These are phyloP conservation scores for Bisporella sp. DNA, from an alignment of 2,329 filamentous ascomycete genomes.

Conservation along the genomic window DNA sequence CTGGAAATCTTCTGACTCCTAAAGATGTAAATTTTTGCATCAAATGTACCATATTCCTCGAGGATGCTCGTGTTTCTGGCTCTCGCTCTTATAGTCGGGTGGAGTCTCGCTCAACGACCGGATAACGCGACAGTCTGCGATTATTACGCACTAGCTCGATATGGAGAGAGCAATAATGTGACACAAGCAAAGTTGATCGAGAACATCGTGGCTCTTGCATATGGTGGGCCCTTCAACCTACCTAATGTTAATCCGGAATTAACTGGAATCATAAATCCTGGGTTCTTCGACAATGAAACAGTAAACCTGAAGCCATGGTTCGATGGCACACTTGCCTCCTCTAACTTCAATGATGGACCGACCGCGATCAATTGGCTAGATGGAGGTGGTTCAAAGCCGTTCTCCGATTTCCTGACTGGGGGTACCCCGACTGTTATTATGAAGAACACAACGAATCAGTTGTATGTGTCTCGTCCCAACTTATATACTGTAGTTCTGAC, in stretches of 20 bases:
- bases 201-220: conserved; percentile 25
- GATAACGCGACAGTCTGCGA: conserved; percentile 27
- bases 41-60: background rate
- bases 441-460: conserved; percentile 23
- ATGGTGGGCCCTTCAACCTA: conserved; percentile 19
- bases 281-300: conserved; percentile 13
- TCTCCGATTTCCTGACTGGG: conserved; percentile 21
- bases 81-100: conserved; percentile 1
- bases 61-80: background rate
- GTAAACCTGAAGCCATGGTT: conserved; percentile 27
- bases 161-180: conserved; percentile 18
- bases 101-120: conserved; percentile 15
- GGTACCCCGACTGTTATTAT: conserved; percentile 15
- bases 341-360: conserved; percentile 24
- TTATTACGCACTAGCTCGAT: conserved; percentile 23
- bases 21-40: too few species aligned
- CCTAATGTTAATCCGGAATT: conserved; percentile 11
- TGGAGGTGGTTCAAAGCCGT: conserved; percentile 22
- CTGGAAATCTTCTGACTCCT: too few species aligned
- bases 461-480: conserved; percentile 12
- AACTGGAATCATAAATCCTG: conserved; percentile 26
- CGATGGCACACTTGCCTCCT: conserved; percentile 24
- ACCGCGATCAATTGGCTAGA: conserved; percentile 26
- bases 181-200: conserved; percentile 25
- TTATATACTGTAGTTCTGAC: too few species aligned